Percentiles rank a stretch among this genome's conserved stretches.
phyloP scores from a whole-genome alignment of 2,329 filamentous ascomycete genomes.

The Diplodia sapinea region DNA sequence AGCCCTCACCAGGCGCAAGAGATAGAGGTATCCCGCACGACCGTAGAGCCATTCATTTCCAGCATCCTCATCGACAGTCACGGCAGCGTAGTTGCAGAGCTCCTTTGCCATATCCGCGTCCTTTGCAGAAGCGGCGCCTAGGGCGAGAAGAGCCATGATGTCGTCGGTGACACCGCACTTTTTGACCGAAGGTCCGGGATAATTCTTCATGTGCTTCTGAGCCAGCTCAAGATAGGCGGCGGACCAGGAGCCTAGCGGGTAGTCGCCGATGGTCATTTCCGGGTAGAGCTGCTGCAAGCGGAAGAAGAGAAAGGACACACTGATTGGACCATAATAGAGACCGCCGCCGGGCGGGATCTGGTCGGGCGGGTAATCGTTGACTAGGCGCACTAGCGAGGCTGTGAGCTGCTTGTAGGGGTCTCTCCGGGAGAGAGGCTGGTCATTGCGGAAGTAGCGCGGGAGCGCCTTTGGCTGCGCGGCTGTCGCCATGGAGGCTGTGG shows the following conservation, averaged over 20 bases:
- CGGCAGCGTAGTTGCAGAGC: constrained; percentile 55
- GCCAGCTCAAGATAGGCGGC: constrained; percentile 58
- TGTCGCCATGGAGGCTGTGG: constrained; percentile 19
- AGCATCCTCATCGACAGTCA: constrained; percentile 55
- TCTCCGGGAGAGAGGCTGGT: constrained; percentile 45
- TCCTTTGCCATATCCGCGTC: constrained; percentile 57
- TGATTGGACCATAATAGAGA: constrained; percentile 58
- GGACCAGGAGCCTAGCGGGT: constrained; percentile 56
- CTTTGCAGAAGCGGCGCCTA: constrained; percentile 57
- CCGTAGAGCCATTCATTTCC: constrained; percentile 71
- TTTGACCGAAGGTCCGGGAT: constrained; percentile 52
- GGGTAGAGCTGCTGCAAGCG: constrained; percentile 57
- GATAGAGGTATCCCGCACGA: constrained; percentile 70
- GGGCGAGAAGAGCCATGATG: constrained; percentile 56
- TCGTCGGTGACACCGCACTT: constrained; percentile 59
- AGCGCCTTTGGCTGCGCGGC: constrained; percentile 35
- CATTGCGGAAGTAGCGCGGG: constrained; percentile 52
- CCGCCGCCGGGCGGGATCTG: constrained; percentile 54
- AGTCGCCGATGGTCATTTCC: constrained; percentile 54
- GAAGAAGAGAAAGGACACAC: constrained; percentile 58
- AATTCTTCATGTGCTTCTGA: constrained; percentile 56
- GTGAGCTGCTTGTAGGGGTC: constrained; percentile 59
- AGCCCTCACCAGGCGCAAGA: constrained; percentile 67
- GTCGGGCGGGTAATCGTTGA: constrained; percentile 55
- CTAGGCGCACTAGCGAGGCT: constrained; percentile 56